Evolutionary conservation across 2,329 filamentous ascomycete genomes (phyloP).

Genomic region (Pseudocercospora ulei): DNA sequence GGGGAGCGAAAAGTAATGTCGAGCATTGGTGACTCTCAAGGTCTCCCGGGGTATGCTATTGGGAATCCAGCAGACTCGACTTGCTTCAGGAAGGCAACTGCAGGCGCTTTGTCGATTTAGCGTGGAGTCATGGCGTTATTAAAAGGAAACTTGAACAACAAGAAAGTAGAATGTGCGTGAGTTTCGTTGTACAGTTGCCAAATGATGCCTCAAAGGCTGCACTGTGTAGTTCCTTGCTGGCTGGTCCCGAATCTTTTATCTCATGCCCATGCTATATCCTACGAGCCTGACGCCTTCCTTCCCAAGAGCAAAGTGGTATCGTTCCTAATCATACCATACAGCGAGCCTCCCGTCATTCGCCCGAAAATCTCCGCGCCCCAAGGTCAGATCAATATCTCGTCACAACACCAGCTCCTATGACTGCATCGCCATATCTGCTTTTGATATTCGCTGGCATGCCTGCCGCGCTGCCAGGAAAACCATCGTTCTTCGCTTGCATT

Average conservation of each 20-base stretch:
- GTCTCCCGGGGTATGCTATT: no score
- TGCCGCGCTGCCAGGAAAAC: conserved; percentile 19
- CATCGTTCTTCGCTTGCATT: conserved; percentile 23
- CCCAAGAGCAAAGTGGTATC: conserved; percentile 9
- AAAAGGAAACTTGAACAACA: not conserved
- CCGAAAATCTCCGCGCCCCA: not conserved
- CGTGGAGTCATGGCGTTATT: conserved; percentile 1
- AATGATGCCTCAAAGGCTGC: no score
- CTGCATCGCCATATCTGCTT: conserved; percentile 12
- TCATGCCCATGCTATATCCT: conserved; percentile 1
- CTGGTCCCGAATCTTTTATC: no score
- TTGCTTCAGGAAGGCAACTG: no score
- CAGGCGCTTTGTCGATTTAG: not conserved
- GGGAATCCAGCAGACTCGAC: no score
- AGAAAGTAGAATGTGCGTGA: not conserved
- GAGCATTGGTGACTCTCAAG: no score
- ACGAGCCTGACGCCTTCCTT: not conserved
- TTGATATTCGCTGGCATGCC: conserved; percentile 15
- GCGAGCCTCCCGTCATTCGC: not conserved
- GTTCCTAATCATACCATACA: conserved; percentile 5
- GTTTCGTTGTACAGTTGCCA: not conserved
- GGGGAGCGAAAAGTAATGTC: no score
- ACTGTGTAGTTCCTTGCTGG: no score
- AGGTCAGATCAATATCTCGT: conserved; percentile 12
- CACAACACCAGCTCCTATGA: conserved; percentile 7